phyloP scores from a whole-genome alignment of 805 yeast species.

The Yamadazyma sp. region DNA sequence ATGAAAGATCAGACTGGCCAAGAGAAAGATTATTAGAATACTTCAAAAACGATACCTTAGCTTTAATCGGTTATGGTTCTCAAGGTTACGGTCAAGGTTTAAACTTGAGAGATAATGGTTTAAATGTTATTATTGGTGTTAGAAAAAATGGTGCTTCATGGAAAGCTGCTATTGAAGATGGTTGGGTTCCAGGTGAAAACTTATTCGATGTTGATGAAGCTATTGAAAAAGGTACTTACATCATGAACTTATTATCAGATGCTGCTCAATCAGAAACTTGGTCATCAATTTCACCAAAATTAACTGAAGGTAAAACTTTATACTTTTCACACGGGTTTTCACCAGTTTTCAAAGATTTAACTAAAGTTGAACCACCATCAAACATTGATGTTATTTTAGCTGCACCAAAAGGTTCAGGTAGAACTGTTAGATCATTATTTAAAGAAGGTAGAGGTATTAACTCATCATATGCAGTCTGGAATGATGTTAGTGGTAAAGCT shows the following conservation, averaged over 20 bases:
- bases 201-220: slow-evolving; percentile 95
- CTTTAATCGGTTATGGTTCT: slow-evolving; percentile 98
- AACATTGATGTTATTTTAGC: slow-evolving; percentile 96
- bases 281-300: slow-evolving; percentile 78
- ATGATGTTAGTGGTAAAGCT: slow-evolving; percentile 98
- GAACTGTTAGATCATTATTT: slow-evolving; percentile 98
- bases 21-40: slow-evolving; percentile 90
- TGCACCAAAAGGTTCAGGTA: slow-evolving; percentile 99
- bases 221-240: slow-evolving; percentile 82
- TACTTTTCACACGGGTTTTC: slow-evolving; percentile 99
- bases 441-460: slow-evolving; percentile 99
- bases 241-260: slow-evolving; percentile 97
- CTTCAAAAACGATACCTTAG: slow-evolving; percentile 97
- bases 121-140: slow-evolving; percentile 97
- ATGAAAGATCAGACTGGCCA: slow-evolving; percentile 99
- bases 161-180: slow-evolving; percentile 99
- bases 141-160: slow-evolving; percentile 98
- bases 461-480: slow-evolving; percentile 99
- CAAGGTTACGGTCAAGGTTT: slow-evolving; percentile 99
- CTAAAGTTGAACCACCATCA: slow-evolving; percentile 92
- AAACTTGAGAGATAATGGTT: slow-evolving; percentile 98
- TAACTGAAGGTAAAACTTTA: slow-evolving; percentile 95
- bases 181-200: slow-evolving; percentile 99
- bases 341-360: slow-evolving; percentile 96
- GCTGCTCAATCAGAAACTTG: slow-evolving; percentile 99